phyloP scores from a whole-genome alignment of 2,329 filamentous ascomycete genomes.

The Cercospora janseana region DNA sequence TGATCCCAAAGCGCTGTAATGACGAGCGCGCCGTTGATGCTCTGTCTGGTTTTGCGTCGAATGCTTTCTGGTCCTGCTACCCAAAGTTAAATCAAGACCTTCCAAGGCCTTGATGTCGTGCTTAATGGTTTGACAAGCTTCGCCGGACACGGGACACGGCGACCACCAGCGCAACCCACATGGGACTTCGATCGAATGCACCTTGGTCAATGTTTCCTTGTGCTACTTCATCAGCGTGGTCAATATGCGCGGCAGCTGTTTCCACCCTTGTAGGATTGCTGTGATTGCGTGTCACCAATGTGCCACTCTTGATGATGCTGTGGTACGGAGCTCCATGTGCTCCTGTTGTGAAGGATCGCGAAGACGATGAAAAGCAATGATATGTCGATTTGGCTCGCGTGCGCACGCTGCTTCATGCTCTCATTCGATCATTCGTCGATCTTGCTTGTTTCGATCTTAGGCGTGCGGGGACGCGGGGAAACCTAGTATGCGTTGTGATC shows the following conservation, averaged over 20 bases:
- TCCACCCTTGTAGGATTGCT: no score
- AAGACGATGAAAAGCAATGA: slow-evolving; percentile 2
- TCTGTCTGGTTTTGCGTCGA: no score
- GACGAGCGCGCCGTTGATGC: no score
- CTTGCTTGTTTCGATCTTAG: slow-evolving; percentile 6
- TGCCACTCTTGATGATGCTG: neutral
- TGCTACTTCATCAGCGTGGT: no score
- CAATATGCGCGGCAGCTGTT: no score
- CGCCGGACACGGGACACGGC: neutral
- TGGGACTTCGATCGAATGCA: no score
- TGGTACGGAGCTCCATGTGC: neutral
- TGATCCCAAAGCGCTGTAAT: no score
- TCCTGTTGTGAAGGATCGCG: neutral
- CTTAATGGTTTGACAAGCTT: slow-evolving; percentile 1
- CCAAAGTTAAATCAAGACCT: neutral
- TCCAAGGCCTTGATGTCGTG: slow-evolving; percentile 3
- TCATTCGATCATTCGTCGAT: slow-evolving; percentile 14
- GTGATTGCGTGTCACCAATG: neutral
- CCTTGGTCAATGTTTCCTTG: no score
- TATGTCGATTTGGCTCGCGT: neutral
- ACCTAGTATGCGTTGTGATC: neutral
- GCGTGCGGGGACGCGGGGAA: slow-evolving; percentile 10
- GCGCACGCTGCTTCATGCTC: neutral
- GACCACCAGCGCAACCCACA: neutral
- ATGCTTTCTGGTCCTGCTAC: neutral